phyloP scores from a whole-genome alignment of 2,329 filamentous ascomycete species.

The Aspergillus unguis region DNA sequence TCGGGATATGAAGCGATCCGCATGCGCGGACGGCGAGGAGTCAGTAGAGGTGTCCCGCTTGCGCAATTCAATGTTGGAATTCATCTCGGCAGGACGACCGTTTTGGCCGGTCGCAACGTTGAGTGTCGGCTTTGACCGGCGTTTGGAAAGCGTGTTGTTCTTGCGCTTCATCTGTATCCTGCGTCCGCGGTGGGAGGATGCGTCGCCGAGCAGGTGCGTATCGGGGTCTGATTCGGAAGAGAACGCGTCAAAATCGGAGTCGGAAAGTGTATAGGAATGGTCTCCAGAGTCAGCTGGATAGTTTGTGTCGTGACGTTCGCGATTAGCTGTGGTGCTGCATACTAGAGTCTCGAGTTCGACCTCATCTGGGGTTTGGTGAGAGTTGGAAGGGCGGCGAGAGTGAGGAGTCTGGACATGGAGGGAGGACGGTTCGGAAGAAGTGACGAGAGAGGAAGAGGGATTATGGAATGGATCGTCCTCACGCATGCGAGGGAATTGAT shows the following conservation, averaged over 20 bases:
- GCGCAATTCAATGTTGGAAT: conserved; percentile 46
- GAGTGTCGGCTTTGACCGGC: conserved; percentile 39
- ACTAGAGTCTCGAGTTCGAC: conserved; percentile 22
- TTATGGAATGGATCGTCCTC: not conserved
- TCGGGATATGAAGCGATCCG: conserved; percentile 39
- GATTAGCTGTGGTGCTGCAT: conserved; percentile 16
- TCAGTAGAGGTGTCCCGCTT: conserved; percentile 46
- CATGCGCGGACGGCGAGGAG: conserved; percentile 34
- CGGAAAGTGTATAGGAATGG: conserved; percentile 5
- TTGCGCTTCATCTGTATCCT: conserved; percentile 36
- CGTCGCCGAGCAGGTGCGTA: conserved; percentile 12
- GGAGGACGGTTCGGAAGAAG: conserved; percentile 11
- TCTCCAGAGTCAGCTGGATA: conserved; percentile 2
- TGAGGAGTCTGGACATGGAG: conserved; percentile 15
- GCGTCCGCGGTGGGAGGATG: conserved; percentile 14
- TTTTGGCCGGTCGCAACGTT: conserved; percentile 37
- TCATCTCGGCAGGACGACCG: conserved; percentile 39
- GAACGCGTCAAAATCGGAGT: conserved; percentile 14
- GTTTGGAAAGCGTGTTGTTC: conserved; percentile 32
- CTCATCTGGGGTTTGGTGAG: conserved; percentile 10
- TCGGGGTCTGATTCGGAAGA: conserved; percentile 4
- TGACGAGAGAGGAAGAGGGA: conserved; percentile 1
- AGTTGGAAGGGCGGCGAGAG: conserved; percentile 2
- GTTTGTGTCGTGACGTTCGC: not conserved
- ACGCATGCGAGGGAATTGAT: conserved; percentile 13